phyloP scores from a whole-genome alignment of 2,329 filamentous ascomycete species.

The Ophiostoma himal-ulmi region DNA sequence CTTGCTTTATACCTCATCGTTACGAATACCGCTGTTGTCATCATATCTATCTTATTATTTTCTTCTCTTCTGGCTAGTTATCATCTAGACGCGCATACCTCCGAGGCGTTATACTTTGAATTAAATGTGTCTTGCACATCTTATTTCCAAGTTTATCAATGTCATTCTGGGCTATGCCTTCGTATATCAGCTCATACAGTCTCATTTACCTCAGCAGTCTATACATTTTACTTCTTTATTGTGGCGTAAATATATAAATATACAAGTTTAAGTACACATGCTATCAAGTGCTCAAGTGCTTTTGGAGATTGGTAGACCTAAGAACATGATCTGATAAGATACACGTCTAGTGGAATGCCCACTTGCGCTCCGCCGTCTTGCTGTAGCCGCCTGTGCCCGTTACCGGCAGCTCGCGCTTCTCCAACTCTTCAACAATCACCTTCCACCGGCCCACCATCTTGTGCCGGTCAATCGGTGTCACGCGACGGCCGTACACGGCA shows the following conservation, averaged over 20 bases:
- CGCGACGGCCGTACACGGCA: slow-evolving; percentile 55
- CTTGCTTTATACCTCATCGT: not conserved
- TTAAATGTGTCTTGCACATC: no score
- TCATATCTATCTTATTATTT: not conserved
- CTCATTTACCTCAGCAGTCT: not conserved
- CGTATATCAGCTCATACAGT: no score
- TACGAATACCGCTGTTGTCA: not conserved
- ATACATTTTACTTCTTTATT: slow-evolving; percentile 14
- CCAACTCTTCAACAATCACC: slow-evolving; percentile 34
- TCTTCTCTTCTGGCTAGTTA: not conserved
- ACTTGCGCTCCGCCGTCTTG: slow-evolving; percentile 27
- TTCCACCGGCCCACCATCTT: slow-evolving; percentile 42
- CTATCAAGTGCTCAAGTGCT: not conserved
- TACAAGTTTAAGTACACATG: not conserved
- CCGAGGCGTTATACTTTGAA: no score
- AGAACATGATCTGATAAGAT: not conserved
- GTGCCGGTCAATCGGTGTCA: slow-evolving; percentile 68
- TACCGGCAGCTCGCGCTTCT: slow-evolving; percentile 30
- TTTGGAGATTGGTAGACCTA: not conserved
- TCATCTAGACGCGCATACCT: no score
- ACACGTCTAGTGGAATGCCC: slow-evolving; percentile 19
- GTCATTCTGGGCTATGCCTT: not conserved
- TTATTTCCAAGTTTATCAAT: not conserved
- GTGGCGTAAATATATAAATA: not conserved
- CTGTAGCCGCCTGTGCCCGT: slow-evolving; percentile 29